Percentiles rank a stretch among this genome's conserved stretches.
Evolutionary conservation across 208 protist species (phyloP).

Genomic region (Leishmania martiniquensis): DNA sequence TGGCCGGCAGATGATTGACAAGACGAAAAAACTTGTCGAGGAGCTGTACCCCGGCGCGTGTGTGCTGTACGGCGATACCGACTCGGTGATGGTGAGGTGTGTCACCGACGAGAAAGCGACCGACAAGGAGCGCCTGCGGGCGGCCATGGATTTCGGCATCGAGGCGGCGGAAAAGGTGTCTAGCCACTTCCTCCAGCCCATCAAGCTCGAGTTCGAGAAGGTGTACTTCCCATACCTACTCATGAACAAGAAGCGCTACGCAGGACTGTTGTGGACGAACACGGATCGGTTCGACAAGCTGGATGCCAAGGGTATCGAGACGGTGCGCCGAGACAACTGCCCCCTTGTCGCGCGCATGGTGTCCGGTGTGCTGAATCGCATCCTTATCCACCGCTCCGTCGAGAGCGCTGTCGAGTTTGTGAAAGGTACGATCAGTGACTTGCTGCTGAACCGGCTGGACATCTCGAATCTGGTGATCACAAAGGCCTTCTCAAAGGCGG

Average conservation of each 20-base stretch:
- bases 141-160: constrained; percentile 81
- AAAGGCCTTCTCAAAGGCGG: constrained; percentile 92
- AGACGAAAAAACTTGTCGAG: constrained; percentile 94
- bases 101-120: constrained; percentile 58
- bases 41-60: constrained; percentile 97
- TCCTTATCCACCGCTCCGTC: constrained; percentile 84
- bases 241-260: constrained; percentile 99
- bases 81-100: constrained; percentile 99
- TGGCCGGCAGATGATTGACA: constrained; percentile 99
- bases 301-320: constrained; percentile 99
- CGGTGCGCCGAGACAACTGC: constrained; percentile 99
- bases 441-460: constrained; percentile 85
- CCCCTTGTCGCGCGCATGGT: constrained; percentile 87
- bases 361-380: constrained; percentile 85
- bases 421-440: constrained; percentile 87
- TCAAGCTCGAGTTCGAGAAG: constrained; percentile 99
- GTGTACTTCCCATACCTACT: constrained; percentile 99
- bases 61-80: constrained; percentile 99
- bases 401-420: constrained; percentile 92
- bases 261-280: constrained; percentile 99
- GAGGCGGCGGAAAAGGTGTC: constrained; percentile 94
- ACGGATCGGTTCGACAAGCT: constrained; percentile 98
- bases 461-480: constrained; percentile 89
- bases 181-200: constrained; percentile 92
- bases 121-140: constrained; percentile 70